These are phyloP conservation scores for Papiliotrema terrestris DNA, from an alignment of 1,284 basidiomycete species.

Conservation along the genomic window DNA sequence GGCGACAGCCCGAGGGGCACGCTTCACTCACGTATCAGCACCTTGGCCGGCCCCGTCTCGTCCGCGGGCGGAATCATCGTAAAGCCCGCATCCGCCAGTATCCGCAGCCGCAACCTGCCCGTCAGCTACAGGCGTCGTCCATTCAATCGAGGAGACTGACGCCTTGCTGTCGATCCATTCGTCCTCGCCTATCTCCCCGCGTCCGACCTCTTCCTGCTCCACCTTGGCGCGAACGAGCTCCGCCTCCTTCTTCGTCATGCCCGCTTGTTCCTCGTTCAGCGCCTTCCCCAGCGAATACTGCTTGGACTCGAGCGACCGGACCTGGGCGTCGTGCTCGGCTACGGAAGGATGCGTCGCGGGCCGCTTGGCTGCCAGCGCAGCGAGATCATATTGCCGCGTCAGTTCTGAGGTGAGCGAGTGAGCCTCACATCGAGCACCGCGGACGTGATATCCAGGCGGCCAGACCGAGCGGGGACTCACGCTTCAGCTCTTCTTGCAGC, in stretches of 20 bases:
- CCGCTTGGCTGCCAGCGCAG: slow-evolving; percentile 33
- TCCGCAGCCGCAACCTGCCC: slow-evolving; percentile 33
- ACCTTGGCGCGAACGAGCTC: slow-evolving; percentile 32
- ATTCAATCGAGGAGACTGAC: slow-evolving; percentile 21
- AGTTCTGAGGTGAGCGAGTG: slow-evolving; percentile 13
- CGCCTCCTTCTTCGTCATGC: slow-evolving; percentile 32
- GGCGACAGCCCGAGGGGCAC: neutral
- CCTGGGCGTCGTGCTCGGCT: slow-evolving; percentile 33
- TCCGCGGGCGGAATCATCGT: slow-evolving; percentile 20
- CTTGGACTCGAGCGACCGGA: slow-evolving; percentile 34
- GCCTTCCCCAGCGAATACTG: slow-evolving; percentile 35
- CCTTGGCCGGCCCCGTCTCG: slow-evolving; percentile 16
- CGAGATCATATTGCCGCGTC: slow-evolving; percentile 22
- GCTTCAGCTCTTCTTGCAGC: slow-evolving; percentile 25
- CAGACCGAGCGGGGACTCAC: slow-evolving; percentile 16
- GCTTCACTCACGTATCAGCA: slow-evolving; percentile 36
- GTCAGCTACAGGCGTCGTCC: slow-evolving; percentile 2
- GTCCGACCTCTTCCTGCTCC: slow-evolving; percentile 34
- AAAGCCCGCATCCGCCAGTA: slow-evolving; percentile 39
- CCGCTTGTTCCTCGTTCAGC: slow-evolving; percentile 38
- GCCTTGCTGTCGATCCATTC: slow-evolving; percentile 27
- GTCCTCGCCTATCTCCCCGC: slow-evolving; percentile 29
- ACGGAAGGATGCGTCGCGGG: slow-evolving; percentile 32
- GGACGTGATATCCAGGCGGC: neutral
- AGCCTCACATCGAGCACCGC: neutral